phyloP scores from a whole-genome alignment of 306 rosid species.

The Vigna hirtella region DNA sequence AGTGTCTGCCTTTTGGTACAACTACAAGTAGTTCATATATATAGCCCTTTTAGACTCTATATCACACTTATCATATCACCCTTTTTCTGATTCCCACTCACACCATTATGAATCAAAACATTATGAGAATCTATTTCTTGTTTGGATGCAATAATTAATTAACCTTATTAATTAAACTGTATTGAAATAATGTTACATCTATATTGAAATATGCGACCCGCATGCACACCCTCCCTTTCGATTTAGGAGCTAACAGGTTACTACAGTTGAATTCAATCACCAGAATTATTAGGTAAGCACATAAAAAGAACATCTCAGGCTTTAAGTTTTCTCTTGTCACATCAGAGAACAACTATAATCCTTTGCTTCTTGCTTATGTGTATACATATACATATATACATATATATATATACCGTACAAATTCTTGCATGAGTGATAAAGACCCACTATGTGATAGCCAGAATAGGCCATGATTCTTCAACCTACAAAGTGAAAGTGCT shows the following conservation, averaged over 20 bases:
- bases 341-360: background rate
- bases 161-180: constrained; percentile 5
- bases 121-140: constrained; percentile 51
- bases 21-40: constrained; percentile 41
- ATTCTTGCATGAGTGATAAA: constrained; percentile 8
- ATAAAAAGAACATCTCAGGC: background rate
- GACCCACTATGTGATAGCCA: background rate
- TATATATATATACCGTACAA: background rate
- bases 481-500: background rate
- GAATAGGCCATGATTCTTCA: constrained; percentile 37
- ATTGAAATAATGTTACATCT: background rate
- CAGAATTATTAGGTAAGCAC: background rate
- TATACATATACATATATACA: no score
- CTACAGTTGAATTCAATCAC: constrained; percentile 8
- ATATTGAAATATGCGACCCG: background rate
- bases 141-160: constrained; percentile 31
- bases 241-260: background rate
- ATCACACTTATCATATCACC: constrained; percentile 48
- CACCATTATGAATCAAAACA: constrained; percentile 47
- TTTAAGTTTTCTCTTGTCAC: constrained; percentile 12
- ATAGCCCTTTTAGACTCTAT: constrained; percentile 49
- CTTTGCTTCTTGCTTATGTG: background rate
- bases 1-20: constrained; percentile 50
- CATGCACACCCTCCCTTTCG: background rate
- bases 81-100: constrained; percentile 45